Conservation (phyloP, 2,329 filamentous ascomycete genomes). For the Sclerotinia borealis region DNA sequence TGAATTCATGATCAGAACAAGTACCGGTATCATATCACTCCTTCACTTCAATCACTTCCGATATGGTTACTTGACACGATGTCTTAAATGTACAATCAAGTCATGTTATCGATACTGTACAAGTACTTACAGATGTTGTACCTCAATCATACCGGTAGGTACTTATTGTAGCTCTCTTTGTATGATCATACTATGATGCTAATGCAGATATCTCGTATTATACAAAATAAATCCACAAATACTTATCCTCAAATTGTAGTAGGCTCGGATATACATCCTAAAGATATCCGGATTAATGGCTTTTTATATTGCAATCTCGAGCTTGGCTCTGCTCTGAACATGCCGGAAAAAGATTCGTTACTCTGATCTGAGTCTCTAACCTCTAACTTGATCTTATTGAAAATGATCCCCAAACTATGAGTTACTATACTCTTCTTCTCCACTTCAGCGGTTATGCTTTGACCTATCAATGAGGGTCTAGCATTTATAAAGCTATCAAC, state of each 20-base stretch:
- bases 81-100: neutral
- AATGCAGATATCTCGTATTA: neutral
- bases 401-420: neutral
- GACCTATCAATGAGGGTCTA: conserved; percentile 3
- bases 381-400: neutral
- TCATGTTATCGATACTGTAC: conserved; percentile 9
- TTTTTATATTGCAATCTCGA: neutral
- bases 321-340: neutral
- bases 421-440: too few species aligned
- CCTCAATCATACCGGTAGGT: neutral
- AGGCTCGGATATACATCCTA: neutral
- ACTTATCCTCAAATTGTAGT: neutral
- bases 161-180: neutral
- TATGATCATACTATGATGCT: neutral
- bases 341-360: neutral
- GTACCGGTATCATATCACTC: too few species aligned
- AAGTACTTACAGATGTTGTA: neutral
- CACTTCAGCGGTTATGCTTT: conserved; percentile 12
- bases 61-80: neutral
- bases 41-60: neutral
- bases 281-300: neutral
- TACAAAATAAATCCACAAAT: too few species aligned
- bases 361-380: neutral
- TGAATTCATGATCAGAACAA: too few species aligned
- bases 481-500: conserved; percentile 5